Evolutionary conservation across 495 filamentous ascomycete genomes (phyloP), one percentile per base, ranked within the genome.

Genomic region (Astrothelium macrocarpum): DNA sequence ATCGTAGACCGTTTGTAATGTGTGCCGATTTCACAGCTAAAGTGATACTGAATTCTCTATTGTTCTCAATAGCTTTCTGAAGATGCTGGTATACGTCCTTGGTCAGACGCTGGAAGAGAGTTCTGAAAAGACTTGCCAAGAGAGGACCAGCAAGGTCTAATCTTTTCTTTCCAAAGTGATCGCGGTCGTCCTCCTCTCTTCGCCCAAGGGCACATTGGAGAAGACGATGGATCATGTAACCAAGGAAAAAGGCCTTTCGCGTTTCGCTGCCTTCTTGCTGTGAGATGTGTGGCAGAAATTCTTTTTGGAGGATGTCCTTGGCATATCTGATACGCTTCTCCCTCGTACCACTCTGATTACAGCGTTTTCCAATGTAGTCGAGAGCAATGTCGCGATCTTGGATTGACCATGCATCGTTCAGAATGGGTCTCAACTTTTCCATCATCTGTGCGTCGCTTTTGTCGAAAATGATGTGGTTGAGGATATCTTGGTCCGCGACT

Each of bases 131-230:
- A 68, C 89, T 91, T 28, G 94, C 93, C 45, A 99, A 81, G 45
- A 99, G 80, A 31, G 95, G 94, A 60, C 94, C 94, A 67, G 95
- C 94, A 68, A 99, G 80, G 76, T 99, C 94, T 29, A 99, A 81
- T 65, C 94, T 85, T 80, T 99, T 99, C 82, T 97, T 97, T 70
- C 94, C 94, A 67, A 99, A 97, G 73, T 99, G 95, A 78, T 99
- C 94, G 77, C 94, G 89, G 71, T 99, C 94, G 68, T 99, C 94
- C 20, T 89, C 87, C 70, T 97, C 95, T 53, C 89, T 84, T 62
- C 95, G 87, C 49, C 94, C 94, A 23, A 97, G 80, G 46, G 89
- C 88, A 73, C 90, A 95, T 71, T 95, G 91, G 1, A 99, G 80
- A 65, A 99, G 83, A 71, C 90, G 84, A 75, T 97, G 91, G 49